Conservation (phyloP, 495 filamentous ascomycete genomes). For the Talaromyces wortmannii region DNA sequence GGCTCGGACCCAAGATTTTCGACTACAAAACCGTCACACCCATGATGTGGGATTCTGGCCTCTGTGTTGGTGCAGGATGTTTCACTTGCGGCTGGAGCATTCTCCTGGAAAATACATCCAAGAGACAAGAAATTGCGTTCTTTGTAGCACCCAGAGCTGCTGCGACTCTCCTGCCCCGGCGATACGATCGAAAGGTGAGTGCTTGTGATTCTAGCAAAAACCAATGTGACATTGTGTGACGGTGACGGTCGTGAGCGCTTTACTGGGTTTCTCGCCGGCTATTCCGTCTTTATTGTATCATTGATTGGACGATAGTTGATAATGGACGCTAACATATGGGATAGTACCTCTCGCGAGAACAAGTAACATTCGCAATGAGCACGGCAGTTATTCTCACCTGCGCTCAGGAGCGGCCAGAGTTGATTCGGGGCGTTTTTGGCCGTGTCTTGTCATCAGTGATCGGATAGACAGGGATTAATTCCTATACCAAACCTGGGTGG, state of each 20-base stretch:
- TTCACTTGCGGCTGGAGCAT: conserved; percentile 81
- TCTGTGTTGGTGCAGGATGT: conserved; percentile 72
- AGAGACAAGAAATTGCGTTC: conserved; percentile 71
- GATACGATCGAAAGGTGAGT: conserved; percentile 57
- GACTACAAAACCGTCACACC: conserved; percentile 44
- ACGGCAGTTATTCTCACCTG: conserved; percentile 70
- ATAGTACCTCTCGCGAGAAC: conserved; percentile 71
- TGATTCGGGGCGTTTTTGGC: conserved; percentile 72
- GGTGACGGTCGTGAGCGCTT: background rate
- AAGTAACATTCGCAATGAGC: conserved; percentile 63
- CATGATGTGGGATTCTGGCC: conserved; percentile 57
- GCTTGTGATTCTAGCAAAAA: background rate
- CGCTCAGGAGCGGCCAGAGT: conserved; percentile 53
- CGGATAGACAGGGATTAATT: background rate
- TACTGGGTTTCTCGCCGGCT: background rate
- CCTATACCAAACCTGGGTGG: too few relatives aligned
- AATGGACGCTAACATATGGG: background rate
- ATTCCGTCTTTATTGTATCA: background rate
- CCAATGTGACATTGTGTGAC: background rate
- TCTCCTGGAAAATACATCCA: conserved; percentile 59
- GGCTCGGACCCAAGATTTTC: conserved; percentile 68
- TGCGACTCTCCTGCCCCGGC: conserved; percentile 68
- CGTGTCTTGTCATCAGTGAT: conserved; percentile 2
- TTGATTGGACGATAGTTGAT: background rate
- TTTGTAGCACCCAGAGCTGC: conserved; percentile 83